A percentile compares a stretch with the other conserved stretches of the same genome.
Conservation (phyloP, 148 eudicot genomes). For the Cornus suecica region DNA sequence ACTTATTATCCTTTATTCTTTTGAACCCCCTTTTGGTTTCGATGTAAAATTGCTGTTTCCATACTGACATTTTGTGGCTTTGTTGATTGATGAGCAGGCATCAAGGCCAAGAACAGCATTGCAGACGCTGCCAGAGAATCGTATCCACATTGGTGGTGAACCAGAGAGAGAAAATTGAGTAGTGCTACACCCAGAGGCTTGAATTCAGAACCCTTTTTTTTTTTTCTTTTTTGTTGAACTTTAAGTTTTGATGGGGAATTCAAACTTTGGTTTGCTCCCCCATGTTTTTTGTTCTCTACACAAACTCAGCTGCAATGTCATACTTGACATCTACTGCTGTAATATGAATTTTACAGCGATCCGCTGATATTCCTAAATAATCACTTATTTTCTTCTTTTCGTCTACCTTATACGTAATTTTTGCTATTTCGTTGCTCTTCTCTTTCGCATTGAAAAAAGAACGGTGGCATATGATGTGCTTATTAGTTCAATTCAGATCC, state of each 20-base stretch:
- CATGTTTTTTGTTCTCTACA: background rate
- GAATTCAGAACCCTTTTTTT: background rate
- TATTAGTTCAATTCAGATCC: no score
- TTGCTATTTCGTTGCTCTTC: no score
- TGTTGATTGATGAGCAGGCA: conserved; percentile 21
- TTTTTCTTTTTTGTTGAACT: background rate
- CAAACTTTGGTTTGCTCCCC: conserved; percentile 13
- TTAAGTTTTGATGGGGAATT: background rate
- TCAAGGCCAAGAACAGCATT: conserved; percentile 45
- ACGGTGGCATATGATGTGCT: no score
- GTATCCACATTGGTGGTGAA: conserved; percentile 5
- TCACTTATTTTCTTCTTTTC: no score
- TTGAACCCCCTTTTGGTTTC: background rate
- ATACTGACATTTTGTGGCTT: background rate
- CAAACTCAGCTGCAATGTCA: no score
- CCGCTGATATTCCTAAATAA: no score
- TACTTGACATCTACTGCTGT: no score
- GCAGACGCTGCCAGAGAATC: conserved; percentile 39
- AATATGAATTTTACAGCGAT: no score
- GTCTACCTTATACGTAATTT: no score
- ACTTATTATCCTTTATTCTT: background rate
- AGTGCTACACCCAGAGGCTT: background rate
- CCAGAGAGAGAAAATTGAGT: background rate
- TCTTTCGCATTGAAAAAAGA: no score
- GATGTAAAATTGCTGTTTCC: background rate